phyloP scores from a whole-genome alignment of 495 filamentous ascomycete genomes.

The Mytilinidion resinicola region DNA sequence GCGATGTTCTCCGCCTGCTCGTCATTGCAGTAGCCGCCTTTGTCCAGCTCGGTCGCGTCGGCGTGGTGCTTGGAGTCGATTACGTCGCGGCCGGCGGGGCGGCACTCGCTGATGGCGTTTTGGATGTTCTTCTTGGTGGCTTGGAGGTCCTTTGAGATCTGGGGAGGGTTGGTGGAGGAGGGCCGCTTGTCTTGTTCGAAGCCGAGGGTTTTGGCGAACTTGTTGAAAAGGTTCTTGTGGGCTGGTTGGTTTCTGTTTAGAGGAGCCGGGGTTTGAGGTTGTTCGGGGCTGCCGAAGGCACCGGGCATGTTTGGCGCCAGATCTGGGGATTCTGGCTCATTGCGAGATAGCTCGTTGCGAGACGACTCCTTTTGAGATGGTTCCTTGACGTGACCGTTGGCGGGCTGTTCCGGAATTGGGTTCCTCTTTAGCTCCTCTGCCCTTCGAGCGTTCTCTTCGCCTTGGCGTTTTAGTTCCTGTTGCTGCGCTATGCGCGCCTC shows the following conservation, averaged over 20 bases:
- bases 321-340: constrained; percentile 33
- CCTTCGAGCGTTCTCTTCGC: constrained; percentile 65
- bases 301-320: constrained; percentile 31
- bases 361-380: constrained; percentile 24
- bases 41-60: constrained; percentile 60
- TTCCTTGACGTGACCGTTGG: constrained; percentile 34
- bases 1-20: constrained; percentile 72
- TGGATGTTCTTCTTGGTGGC: constrained; percentile 50
- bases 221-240: constrained; percentile 20
- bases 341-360: constrained; percentile 49
- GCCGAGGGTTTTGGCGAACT: not conserved
- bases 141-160: constrained; percentile 41
- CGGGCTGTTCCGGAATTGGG: constrained; percentile 36
- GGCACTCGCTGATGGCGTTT: constrained; percentile 74
- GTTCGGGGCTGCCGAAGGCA: constrained; percentile 5
- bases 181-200: constrained; percentile 5
- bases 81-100: constrained; percentile 54
- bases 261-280: not conserved
- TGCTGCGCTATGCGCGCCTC: constrained; percentile 82
- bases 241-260: constrained; percentile 34
- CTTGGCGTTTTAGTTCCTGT: constrained; percentile 53
- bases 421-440: constrained; percentile 52
- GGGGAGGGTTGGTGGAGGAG: constrained; percentile 41
- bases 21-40: constrained; percentile 78
- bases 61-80: constrained; percentile 21